These are phyloP conservation scores for Boletellus emodensis DNA, from an alignment of 768 basidiomycete species.

Conservation along the genomic window DNA sequence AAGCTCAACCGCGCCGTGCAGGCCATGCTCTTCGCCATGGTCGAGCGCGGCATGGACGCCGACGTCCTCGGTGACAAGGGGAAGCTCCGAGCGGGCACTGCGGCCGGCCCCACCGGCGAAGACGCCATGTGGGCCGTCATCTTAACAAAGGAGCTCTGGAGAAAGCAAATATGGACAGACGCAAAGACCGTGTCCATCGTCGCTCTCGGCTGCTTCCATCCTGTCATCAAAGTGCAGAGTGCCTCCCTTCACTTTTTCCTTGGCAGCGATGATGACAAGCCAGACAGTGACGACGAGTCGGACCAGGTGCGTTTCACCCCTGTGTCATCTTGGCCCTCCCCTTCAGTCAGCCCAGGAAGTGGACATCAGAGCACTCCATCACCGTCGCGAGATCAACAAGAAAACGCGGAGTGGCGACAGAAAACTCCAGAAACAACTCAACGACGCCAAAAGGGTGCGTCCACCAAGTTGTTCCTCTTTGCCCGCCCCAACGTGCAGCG, in stretches of 20 bases:
- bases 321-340: not conserved
- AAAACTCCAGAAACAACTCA: conserved; percentile 70
- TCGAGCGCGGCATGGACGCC: conserved; percentile 85
- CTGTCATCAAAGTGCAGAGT: conserved; percentile 88
- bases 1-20: conserved; percentile 96
- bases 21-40: conserved; percentile 93
- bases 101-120: conserved; percentile 50
- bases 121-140: conserved; percentile 99
- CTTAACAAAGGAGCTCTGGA: conserved; percentile 91
- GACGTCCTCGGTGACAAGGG: conserved; percentile 84
- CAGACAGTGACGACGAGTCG: conserved; percentile 71
- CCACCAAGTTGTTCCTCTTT: not conserved
- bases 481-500: conserved; percentile 29
- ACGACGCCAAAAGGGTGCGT: conserved; percentile 68
- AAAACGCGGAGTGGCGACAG: conserved; percentile 82
- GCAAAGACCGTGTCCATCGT: conserved; percentile 91
- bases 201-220: conserved; percentile 89
- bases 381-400: conserved; percentile 90
- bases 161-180: conserved; percentile 89
- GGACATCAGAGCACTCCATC: conserved; percentile 72
- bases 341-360: conserved; percentile 41
- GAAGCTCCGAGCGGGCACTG: conserved; percentile 48
- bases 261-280: conserved; percentile 75
- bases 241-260: conserved; percentile 96
- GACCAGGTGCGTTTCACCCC: conserved; percentile 31